Evolutionary conservation across 306 rosid species (phyloP), one percentile per base, ranked within the genome.

Genomic region (Pueraria montana): DNA sequence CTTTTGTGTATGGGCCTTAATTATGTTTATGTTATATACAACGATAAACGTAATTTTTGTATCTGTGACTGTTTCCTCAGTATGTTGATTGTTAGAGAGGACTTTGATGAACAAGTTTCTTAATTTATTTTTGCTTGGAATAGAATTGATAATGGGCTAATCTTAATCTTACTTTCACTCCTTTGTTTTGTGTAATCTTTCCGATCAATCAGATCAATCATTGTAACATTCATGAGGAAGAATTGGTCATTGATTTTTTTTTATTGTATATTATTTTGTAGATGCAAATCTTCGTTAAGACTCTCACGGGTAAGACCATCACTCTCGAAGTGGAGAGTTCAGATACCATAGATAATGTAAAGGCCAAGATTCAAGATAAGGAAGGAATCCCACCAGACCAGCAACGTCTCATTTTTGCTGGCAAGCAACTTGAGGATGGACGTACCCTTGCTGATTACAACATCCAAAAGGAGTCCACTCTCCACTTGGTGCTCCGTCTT

Each of bases 271-370:
- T 11, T 14, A 6, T 67, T 1, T 11, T 56, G 13, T 42, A 80
- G 84, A 80, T 70, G 78, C 84, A 81, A 49, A 81, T 81, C 11
- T 81, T 81, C 20, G 84, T 81, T 0, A 80, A 80, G 38, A 80
- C 78, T 4, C 84, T 80, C 18, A 80, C 84, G 0, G 84, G 83
- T 5, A 80, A 80, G 78, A 80, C 83, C 4, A 80, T 70, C n/a
- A 80, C 83, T 20, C 49, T 80, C 4, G 83, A 80, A 11, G 83
- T 80, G 0, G 83, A 80, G 83, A 69, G 83, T 21, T 80, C 83
- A 6, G 83, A 80, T 1, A 80, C 83, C 8, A 80, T 80, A 0
- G 83, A 80, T 4, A 80, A 80, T 80, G 78, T 80, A 0, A 80
- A 80, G 21, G 61, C 78, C 3, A 80, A 80, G 21, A 80, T 80